Evolutionary conservation across 106 monocot species (phyloP), one percentile per base, ranked within the genome.

Genomic region (Platanthera guangdongensis): DNA sequence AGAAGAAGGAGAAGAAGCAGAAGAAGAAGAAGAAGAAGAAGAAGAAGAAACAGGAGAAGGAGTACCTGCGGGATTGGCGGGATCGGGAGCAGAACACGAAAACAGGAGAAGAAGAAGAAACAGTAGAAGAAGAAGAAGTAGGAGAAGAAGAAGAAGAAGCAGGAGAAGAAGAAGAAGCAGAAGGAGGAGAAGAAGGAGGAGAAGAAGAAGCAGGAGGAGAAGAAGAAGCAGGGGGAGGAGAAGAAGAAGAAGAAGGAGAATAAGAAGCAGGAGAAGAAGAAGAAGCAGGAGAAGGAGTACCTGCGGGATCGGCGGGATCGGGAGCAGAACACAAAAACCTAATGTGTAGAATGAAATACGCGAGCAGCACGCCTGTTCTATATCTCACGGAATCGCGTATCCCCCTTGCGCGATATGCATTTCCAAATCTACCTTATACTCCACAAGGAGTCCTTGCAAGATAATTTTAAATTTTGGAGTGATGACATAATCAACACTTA

Each of bases 81-180:
- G 86, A 83, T 3, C 48, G 50, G 51, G 63, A 47, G 55, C 2
- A 13, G 30, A 72, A 78, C 74, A 83, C 80, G 77, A 95, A 85
- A 39, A 49, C 54, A 75, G 76, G 22, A 78, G 87, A 25, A 25
- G 25, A 25, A 25, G 25, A 25, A 25, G 25, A 25, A 25, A 0
- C 25, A 25, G 25, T 0, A 83, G 63, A 72, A 25, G 68, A 50
- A 47, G 71, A 89, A 5, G 62, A 86, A 78, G 32, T 75, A 51
- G 30, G 32, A 9, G 8, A 83, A 82, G 28, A 9, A 54, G 25
- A 19, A 53, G 50, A 60, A 70, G 81, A 81, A 76, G 46, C 9
- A 46, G 55, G 83, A 75, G 84, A 77, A 76, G 46, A 79, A 72
- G 48, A 67, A 78, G 76, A 85, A 80, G 77, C 88, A 85, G 47